Evolutionary conservation across 805 yeast species (phyloP).

Genomic region (Hanseniaspora osmophila): DNA sequence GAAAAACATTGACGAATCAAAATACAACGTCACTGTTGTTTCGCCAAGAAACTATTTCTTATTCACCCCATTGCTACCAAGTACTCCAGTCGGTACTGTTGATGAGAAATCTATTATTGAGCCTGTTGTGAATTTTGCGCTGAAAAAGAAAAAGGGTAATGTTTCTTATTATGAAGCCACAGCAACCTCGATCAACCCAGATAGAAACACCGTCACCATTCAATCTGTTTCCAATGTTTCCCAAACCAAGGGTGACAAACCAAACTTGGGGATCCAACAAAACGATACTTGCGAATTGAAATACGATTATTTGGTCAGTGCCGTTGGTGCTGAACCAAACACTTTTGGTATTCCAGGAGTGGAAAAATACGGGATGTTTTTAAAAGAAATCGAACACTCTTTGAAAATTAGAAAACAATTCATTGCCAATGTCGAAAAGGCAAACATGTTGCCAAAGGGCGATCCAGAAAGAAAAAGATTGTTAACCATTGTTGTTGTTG

Average conservation of each 20-base stretch:
- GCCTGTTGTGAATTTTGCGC: conserved; percentile 79
- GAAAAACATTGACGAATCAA: conserved; percentile 71
- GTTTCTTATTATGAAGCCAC: conserved; percentile 80
- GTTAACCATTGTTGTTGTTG: conserved; percentile 78
- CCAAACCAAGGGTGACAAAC: conserved; percentile 21
- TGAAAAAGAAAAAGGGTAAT: conserved; percentile 60
- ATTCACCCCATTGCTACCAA: conserved; percentile 86
- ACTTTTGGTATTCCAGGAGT: conserved; percentile 93
- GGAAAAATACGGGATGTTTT: conserved; percentile 63
- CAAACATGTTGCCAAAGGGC: conserved; percentile 64
- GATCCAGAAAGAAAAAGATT: conserved; percentile 76
- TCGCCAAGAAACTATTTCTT: conserved; percentile 89
- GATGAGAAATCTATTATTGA: conserved; percentile 85
- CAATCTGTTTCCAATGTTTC: conserved; percentile 27
- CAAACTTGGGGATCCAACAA: conserved; percentile 27
- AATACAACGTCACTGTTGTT: conserved; percentile 77
- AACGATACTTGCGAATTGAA: conserved; percentile 31
- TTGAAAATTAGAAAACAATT: conserved; percentile 65
- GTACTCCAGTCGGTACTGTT: conserved; percentile 87
- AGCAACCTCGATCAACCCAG: conserved; percentile 74
- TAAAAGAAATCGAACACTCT: conserved; percentile 83
- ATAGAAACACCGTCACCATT: conserved; percentile 52
- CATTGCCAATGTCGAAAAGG: conserved; percentile 81
- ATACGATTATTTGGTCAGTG: conserved; percentile 77
- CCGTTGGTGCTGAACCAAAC: conserved; percentile 89